Base-by-base conservation (phyloP, 176 grass and related monocot species). In the Chloris gayana region DNA sequence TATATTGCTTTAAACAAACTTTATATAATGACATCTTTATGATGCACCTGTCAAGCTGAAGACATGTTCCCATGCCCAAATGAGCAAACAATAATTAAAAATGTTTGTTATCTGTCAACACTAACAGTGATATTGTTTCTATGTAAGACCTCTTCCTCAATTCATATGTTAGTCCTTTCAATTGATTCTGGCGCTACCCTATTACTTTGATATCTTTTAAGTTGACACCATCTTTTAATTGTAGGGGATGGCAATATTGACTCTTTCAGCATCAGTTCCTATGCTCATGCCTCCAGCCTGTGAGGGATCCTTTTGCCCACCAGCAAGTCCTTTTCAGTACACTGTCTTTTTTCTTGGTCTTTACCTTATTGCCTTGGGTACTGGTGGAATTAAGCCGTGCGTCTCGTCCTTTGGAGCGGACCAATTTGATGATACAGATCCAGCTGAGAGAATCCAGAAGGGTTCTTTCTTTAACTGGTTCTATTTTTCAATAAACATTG, bases 391-490 rank as follows among this genome's bases (percentile, higher is more conserved):
- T 46, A 97, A 97, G 79, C 93, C 93, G 0, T 97, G 93, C 67
- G 93, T 93, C 31, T 97, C 93, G 54, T 91, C 93, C 46, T 97
- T 97, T 64, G 93, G 93, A 72, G 93, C 93, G 0, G 93, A 97
- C 83, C 93, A 97, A 80, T 97, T 97, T 80, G 93, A 97, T 82
- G 93, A 97, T 42, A 97, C 93, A 41, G 93, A 97, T 78, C 72
- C 90, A 73, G 64, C 68, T 33, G 93, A 97, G 60, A 67, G 88
- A 66, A 80, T 91, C 66, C 87, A 93, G 80, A 97, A 97, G 73
- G 93, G 88, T 25, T 93, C 93, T 73, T 97, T 93, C 88, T 97
- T 97, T 84, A 97, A 97, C 24, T 97, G 93, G 93, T 97, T 93
- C 64, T 97, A 97, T 82, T 93, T 97, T 76, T 93, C 93, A 42